These are phyloP conservation scores for Lophium mytilinum DNA, from an alignment of 495 filamentous ascomycete species.

Conservation along the genomic window DNA sequence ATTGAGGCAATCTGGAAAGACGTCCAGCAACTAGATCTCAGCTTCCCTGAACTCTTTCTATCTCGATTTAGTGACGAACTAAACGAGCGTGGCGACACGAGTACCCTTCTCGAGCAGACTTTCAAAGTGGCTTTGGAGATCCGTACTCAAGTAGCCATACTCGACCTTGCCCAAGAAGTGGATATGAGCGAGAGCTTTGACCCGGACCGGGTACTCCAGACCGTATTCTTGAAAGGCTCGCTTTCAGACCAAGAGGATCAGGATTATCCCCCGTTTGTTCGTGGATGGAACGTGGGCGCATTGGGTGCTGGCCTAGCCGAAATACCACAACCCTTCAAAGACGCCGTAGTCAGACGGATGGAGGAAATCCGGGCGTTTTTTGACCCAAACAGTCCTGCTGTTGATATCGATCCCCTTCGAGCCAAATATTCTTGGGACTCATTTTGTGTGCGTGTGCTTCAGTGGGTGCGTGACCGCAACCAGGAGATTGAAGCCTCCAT, in stretches of 20 bases:
- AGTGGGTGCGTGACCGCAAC: slow-evolving; percentile 17
- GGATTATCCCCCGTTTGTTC: neutral
- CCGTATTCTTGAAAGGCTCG: slow-evolving; percentile 7
- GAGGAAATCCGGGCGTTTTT: slow-evolving; percentile 26
- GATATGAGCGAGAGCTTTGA: slow-evolving; percentile 27
- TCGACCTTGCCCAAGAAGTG: slow-evolving; percentile 15
- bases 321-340: neutral
- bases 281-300: slow-evolving; percentile 10
- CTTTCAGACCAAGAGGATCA: neutral
- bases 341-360: slow-evolving; percentile 20
- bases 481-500: slow-evolving; percentile 9
- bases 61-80: slow-evolving; percentile 5
- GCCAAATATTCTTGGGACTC: slow-evolving; percentile 29
- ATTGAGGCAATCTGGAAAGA: slow-evolving; percentile 11
- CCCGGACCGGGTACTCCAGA: slow-evolving; percentile 23
- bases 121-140: slow-evolving; percentile 36
- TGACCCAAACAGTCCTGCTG: slow-evolving; percentile 11
- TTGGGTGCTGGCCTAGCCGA: neutral
- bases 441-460: slow-evolving; percentile 18
- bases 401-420: slow-evolving; percentile 31
- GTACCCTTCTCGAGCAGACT: slow-evolving; percentile 27
- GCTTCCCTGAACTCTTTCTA: slow-evolving; percentile 33
- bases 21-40: slow-evolving; percentile 26
- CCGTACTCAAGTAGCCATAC: slow-evolving; percentile 36
- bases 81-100: slow-evolving; percentile 14